phyloP scores from a whole-genome alignment of 2,329 filamentous ascomycete genomes.

The Fusarium algeriense region DNA sequence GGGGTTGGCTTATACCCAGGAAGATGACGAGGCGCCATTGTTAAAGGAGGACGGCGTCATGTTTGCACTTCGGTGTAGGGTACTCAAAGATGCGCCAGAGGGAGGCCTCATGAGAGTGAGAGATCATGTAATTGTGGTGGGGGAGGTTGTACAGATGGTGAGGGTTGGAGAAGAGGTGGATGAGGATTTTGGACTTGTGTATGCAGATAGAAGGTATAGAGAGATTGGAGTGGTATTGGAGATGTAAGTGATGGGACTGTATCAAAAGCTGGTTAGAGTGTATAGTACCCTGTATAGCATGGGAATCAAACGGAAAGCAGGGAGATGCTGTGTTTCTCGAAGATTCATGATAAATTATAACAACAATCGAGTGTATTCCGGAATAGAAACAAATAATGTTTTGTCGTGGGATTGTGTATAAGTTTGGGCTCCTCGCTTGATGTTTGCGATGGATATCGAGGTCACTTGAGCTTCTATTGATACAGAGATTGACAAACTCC shows the following conservation, averaged over 20 bases:
- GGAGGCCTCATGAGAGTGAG: conserved; percentile 60
- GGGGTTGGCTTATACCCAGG: conserved; percentile 30
- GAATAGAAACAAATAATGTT: not conserved
- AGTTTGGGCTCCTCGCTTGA: not conserved
- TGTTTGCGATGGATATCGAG: not conserved
- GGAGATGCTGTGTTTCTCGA: not conserved
- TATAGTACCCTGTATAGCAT: conserved; percentile 31
- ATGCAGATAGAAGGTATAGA: conserved; percentile 64
- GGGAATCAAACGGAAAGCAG: not conserved
- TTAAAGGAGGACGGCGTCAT: conserved; percentile 65
- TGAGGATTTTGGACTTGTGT: conserved; percentile 60
- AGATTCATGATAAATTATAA: conserved; percentile 10
- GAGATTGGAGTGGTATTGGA: conserved; percentile 55
- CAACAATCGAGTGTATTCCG: not conserved
- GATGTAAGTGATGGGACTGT: conserved; percentile 20
- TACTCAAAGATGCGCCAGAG: conserved; percentile 56
- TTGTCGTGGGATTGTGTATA: not conserved
- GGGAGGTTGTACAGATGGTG: conserved; percentile 62
- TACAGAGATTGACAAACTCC: not conserved
- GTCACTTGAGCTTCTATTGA: not conserved
- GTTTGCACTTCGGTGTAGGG: conserved; percentile 59
- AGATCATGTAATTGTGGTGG: conserved; percentile 66
- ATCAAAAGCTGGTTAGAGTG: conserved; percentile 24
- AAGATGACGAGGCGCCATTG: conserved; percentile 53
- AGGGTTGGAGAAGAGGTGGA: conserved; percentile 48